Evolutionary conservation across 352 stramenopile genomes (phyloP).

Genomic region (Pythium apleroticum): DNA sequence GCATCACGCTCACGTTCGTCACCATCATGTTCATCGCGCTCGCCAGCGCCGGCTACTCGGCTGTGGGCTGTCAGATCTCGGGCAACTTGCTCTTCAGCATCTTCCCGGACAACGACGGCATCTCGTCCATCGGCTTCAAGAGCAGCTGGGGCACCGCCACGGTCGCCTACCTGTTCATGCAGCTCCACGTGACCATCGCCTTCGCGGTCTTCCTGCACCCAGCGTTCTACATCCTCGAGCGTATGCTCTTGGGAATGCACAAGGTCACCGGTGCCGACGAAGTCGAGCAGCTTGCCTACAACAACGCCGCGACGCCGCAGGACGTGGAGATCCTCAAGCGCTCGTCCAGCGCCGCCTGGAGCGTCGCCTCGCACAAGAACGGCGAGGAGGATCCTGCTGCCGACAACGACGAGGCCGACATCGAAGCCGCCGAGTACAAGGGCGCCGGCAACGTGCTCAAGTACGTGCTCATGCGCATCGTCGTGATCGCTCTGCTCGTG

Average conservation of each 20-base stretch:
- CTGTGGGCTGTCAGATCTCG: slow-evolving; percentile 31
- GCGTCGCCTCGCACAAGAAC: slow-evolving; percentile 20
- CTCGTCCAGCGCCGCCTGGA: slow-evolving; percentile 27
- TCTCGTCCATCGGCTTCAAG: slow-evolving; percentile 47
- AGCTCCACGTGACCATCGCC: slow-evolving; percentile 47
- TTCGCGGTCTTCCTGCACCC: slow-evolving; percentile 53
- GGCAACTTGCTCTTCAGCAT: slow-evolving; percentile 37
- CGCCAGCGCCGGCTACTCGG: slow-evolving; percentile 25
- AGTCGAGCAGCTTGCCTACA: slow-evolving; percentile 18
- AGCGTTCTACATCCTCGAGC: slow-evolving; percentile 61
- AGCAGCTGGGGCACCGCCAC: slow-evolving; percentile 41
- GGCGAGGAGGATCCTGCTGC: slow-evolving; percentile 17
- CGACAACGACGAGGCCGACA: slow-evolving; percentile 12
- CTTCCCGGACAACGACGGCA: slow-evolving; percentile 32
- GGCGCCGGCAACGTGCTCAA: slow-evolving; percentile 31
- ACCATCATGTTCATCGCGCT: slow-evolving; percentile 28
- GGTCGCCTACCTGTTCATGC: slow-evolving; percentile 60
- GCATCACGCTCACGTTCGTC: slow-evolving; percentile 27
- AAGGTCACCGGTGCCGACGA: slow-evolving; percentile 18
- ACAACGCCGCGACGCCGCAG: slow-evolving; percentile 9
- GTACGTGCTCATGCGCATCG: slow-evolving; percentile 44
- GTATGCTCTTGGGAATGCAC: slow-evolving; percentile 64
- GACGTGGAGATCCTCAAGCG: slow-evolving; percentile 14
- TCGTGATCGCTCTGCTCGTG: slow-evolving; percentile 53
- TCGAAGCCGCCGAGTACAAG: slow-evolving; percentile 39